Base-by-base conservation (phyloP, 2,329 filamentous ascomycete species). In the Colletotrichum sp. region DNA sequence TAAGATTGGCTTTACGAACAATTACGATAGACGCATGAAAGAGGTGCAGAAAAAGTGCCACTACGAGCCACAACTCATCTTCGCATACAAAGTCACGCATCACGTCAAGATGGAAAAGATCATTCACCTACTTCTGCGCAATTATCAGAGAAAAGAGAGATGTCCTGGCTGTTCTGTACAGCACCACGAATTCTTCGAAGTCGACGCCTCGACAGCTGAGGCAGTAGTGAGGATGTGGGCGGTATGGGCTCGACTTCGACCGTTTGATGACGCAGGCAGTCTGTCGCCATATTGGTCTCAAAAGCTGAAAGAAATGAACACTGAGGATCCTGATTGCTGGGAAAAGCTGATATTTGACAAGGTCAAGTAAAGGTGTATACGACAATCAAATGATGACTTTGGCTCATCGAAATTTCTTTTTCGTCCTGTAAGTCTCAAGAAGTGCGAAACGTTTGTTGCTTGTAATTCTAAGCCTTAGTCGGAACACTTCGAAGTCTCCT, bases 171-270 rank as follows among this genome's bases (percentile, higher is more conserved):
- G 82, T 31, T 7, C 55, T 51, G 66, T 4, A 8, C 55, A 31
- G 5, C 21, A 59, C 13, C 82, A 81, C 21, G 81, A 83, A 70
- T 83, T 81, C 79, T 83, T 83, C 67, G 70, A 76, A 18, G 76
- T 79, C 13, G 69, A 70, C 8, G 65, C 15, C 8, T 54, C 55
- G 1, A 69, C 67, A 16, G 80, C 79, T 1, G 62, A 66, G n/a
- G 67, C 59, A 3, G 47, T 71, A 2, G 73, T 81, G 11, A 72
- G 54, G 4, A 70, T 80, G 47, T 83, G 81, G 81, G 69, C 78
- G 6, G 70, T 67, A 8, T 83, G 79, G 77, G 80, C 77, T 21
- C 70, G 75, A 24, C 73, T 74, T n/a, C 36, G 65, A n/a, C 80
- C 82, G 5, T 83, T 82, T 6, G 77, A 78, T 29, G 75, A 78